Base-by-base conservation (phyloP, 129 eudicot species). In the Flaveria trinervia region DNA sequence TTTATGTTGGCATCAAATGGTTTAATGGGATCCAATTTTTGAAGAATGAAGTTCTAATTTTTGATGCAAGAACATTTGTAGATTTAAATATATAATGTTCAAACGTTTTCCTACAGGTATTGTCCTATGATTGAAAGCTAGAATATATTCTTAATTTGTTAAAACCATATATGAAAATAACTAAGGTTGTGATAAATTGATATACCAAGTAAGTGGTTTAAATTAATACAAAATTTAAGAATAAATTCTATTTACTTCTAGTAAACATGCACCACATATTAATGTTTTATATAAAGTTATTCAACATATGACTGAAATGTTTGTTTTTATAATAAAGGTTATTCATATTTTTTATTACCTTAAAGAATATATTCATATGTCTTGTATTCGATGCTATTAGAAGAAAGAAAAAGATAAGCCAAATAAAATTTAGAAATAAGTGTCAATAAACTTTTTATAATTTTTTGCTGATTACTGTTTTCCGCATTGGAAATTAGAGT, bases 121-220 rank as follows among this genome's bases (percentile, higher is more conserved):
- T 73, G 73, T 66, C 44, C 72, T 15, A 16, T 65, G 71, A 45
- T 59, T 59, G 54, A 46, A 46, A 33, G 62, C 70, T 55, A 18
- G 83, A 41, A 80, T 55, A 65, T 73, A 66, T 80, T 73, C 79
- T 22, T 33, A 33, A 33, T 33, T 41, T 26, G 64, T 46, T 44
- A 55, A 69, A 65, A 0, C 52, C 49, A 25, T 64, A 30, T 72
- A 2, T 51, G 59, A 51, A 65, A 10, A 79, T 39, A 26, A 45
- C n/a, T 59, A 16, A 3, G 26, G 51, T 44, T 17, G 8, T 45
- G 56, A 68, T 25, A 61, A 26, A 26, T 26, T 26, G 4, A 60
- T 70, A 71, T 79, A 79, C 67, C 72, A 71, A 71, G 73, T 50
- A 66, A 50, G 17, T 79, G 83, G 83, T 62, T 71, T 78, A 13